Conservation (phyloP, 1,284 basidiomycete species). For the Trametes pubescens region DNA sequence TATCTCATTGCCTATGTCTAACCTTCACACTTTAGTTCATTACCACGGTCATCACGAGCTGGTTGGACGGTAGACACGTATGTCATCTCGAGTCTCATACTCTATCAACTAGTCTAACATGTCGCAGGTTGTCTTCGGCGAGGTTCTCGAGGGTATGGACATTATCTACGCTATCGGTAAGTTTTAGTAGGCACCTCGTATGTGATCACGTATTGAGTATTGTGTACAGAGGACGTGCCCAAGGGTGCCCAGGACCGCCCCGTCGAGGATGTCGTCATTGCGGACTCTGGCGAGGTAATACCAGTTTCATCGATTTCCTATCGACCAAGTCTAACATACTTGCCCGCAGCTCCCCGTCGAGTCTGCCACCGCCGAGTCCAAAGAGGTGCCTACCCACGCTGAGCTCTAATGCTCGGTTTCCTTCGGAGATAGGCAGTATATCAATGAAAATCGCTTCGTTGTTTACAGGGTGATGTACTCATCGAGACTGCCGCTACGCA, state of each 20-base stretch:
- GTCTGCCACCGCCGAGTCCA: slow-evolving; percentile 68
- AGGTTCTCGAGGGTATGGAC: slow-evolving; percentile 91
- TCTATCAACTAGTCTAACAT: slow-evolving; percentile 13
- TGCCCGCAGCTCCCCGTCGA: slow-evolving; percentile 71
- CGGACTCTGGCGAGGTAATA: slow-evolving; percentile 83
- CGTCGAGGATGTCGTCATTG: slow-evolving; percentile 76
- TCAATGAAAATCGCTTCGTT: slow-evolving; percentile 62
- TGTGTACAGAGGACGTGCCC: slow-evolving; percentile 66
- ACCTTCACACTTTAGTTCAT: slow-evolving; percentile 67
- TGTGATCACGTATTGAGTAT: background rate
- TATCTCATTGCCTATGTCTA: slow-evolving; percentile 14
- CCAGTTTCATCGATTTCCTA: background rate
- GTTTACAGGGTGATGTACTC: slow-evolving; percentile 32
- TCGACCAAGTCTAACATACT: slow-evolving; percentile 7
- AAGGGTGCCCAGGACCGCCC: slow-evolving; percentile 80
- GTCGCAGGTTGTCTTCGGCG: slow-evolving; percentile 87
- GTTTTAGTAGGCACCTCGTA: slow-evolving; percentile 35
- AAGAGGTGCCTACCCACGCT: slow-evolving; percentile 90
- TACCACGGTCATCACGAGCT: slow-evolving; percentile 79
- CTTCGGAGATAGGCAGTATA: slow-evolving; percentile 48
- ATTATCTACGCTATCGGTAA: slow-evolving; percentile 78
- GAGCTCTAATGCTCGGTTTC: slow-evolving; percentile 79
- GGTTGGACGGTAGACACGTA: slow-evolving; percentile 81
- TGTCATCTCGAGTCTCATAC: slow-evolving; percentile 30
- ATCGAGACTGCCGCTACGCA: slow-evolving; percentile 12